Evolutionary conservation across 2,329 filamentous ascomycete genomes (phyloP).

Genomic region (Aspergillus fumigatiaffinis): DNA sequence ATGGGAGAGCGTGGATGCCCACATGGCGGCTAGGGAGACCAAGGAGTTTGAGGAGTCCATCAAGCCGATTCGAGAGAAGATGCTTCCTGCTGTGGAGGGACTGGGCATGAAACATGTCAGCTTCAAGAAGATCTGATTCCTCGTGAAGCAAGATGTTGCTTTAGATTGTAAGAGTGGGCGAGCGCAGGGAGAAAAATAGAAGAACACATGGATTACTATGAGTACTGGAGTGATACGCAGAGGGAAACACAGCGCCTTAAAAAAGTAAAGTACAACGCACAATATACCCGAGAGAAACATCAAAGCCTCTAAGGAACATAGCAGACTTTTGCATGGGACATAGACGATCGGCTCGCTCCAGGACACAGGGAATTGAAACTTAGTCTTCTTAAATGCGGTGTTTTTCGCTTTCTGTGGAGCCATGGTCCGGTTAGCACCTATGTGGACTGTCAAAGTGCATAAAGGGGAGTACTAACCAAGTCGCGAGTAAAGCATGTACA

Average conservation of each 20-base stretch:
- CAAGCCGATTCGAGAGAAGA: conserved; percentile 38
- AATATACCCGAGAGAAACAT: conserved; percentile 15
- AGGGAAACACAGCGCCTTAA: conserved; percentile 20
- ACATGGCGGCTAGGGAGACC: conserved; percentile 45
- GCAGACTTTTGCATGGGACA: conserved; percentile 18
- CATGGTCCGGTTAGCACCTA: conserved; percentile 7
- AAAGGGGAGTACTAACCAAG: conserved; percentile 60
- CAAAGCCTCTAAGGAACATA: conserved; percentile 21
- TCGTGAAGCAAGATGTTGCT: background rate
- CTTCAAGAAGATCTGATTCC: conserved; percentile 29
- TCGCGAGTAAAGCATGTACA: conserved; percentile 98
- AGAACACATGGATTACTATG: background rate
- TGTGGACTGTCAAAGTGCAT: background rate
- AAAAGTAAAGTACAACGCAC: conserved; percentile 32
- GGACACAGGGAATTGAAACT: conserved; percentile 8
- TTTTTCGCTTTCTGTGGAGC: conserved; percentile 65
- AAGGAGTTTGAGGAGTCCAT: conserved; percentile 44
- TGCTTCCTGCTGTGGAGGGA: conserved; percentile 33
- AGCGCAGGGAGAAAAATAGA: background rate
- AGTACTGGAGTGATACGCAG: background rate
- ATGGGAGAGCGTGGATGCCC: conserved; percentile 50
- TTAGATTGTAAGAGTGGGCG: conserved; percentile 7
- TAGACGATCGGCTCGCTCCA: conserved; percentile 5
- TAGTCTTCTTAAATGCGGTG: conserved; percentile 56
- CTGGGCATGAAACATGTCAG: conserved; percentile 46